These are phyloP conservation scores for Epichloe uncinata DNA, from an alignment of 2,329 filamentous ascomycete genomes.

Conservation along the genomic window DNA sequence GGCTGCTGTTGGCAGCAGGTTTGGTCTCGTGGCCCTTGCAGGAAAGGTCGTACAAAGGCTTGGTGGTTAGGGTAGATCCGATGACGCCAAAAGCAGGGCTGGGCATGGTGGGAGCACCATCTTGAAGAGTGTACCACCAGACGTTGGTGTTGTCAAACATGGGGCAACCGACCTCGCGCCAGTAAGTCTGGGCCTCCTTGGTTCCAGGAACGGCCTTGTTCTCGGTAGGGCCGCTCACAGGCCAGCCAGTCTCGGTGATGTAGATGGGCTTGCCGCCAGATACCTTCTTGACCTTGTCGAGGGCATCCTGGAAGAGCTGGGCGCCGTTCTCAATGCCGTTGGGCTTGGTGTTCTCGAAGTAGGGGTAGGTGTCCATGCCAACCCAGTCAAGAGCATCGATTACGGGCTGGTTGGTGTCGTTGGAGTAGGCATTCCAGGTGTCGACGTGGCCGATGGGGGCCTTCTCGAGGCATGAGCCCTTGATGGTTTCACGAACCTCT, in stretches of 20 bases:
- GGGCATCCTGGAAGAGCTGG: constrained; percentile 54
- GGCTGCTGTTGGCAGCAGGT: not conserved
- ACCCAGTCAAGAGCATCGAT: constrained; percentile 63
- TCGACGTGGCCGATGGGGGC: constrained; percentile 71
- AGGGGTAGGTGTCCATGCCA: constrained; percentile 76
- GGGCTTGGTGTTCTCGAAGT: constrained; percentile 58
- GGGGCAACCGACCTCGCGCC: constrained; percentile 64
- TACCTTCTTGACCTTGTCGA: constrained; percentile 43
- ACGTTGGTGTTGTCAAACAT: constrained; percentile 51
- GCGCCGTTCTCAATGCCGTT: constrained; percentile 54
- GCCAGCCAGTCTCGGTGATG: constrained; percentile 85
- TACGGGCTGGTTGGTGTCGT: constrained; percentile 56
- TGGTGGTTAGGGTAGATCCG: constrained; percentile 36
- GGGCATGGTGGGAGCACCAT: constrained; percentile 45
- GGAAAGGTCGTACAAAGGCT: constrained; percentile 49
- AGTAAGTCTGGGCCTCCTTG: constrained; percentile 66
- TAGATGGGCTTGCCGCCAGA: constrained; percentile 59
- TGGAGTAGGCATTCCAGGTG: constrained; percentile 72
- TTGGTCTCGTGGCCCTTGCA: constrained; percentile 27
- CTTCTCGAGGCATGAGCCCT: constrained; percentile 43
- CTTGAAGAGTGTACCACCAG: constrained; percentile 70
- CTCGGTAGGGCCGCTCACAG: constrained; percentile 52
- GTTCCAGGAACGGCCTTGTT: constrained; percentile 49
- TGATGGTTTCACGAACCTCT: constrained; percentile 49
- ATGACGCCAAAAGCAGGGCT: constrained; percentile 61